These are phyloP conservation scores for Geopyxis carbonaria DNA, from an alignment of 495 filamentous ascomycete genomes.

Conservation along the genomic window DNA sequence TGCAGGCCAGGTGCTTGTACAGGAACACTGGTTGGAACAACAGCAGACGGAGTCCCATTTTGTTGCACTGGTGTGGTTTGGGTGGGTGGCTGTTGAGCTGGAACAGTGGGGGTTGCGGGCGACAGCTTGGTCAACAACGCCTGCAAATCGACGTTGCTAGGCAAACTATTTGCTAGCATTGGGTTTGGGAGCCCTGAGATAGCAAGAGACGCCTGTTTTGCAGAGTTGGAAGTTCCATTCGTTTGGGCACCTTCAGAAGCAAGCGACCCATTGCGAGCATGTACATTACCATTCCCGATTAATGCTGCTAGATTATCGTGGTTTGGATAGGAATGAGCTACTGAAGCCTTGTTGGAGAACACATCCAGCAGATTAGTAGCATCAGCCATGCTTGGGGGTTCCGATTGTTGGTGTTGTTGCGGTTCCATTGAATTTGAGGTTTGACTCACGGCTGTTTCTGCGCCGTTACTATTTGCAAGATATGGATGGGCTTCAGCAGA, in stretches of 20 bases:
- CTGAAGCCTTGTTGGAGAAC: too few relatives aligned
- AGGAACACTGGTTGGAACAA: slow-evolving; percentile 12
- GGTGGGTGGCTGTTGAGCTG: slow-evolving; percentile 6
- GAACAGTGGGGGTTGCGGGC: slow-evolving; percentile 18
- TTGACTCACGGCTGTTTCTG: slow-evolving; percentile 1
- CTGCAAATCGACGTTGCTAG: slow-evolving; percentile 25
- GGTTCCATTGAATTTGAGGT: slow-evolving; percentile 3
- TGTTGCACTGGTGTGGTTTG: not conserved
- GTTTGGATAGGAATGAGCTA: too few relatives aligned
- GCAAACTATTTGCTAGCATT: slow-evolving; percentile 16
- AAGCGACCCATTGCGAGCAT: slow-evolving; percentile 17
- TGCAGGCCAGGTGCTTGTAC: not conserved
- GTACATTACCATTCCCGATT: slow-evolving; percentile 23
- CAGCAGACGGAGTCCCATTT: slow-evolving; percentile 10
- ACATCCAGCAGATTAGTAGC: too few relatives aligned
- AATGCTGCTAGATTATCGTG: too few relatives aligned
- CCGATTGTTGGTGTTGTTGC: slow-evolving; percentile 8
- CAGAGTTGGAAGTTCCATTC: slow-evolving; percentile 12
- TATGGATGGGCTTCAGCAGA: slow-evolving; percentile 17
- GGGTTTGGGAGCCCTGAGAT: not conserved
- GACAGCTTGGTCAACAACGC: slow-evolving; percentile 26
- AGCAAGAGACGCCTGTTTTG: slow-evolving; percentile 18
- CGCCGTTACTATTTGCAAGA: slow-evolving; percentile 1
- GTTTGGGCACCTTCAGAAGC: slow-evolving; percentile 1
- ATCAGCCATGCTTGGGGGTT: slow-evolving; percentile 12